phyloP scores from a whole-genome alignment of 2,329 filamentous ascomycete species.

The Colletotrichum gigasporum region DNA sequence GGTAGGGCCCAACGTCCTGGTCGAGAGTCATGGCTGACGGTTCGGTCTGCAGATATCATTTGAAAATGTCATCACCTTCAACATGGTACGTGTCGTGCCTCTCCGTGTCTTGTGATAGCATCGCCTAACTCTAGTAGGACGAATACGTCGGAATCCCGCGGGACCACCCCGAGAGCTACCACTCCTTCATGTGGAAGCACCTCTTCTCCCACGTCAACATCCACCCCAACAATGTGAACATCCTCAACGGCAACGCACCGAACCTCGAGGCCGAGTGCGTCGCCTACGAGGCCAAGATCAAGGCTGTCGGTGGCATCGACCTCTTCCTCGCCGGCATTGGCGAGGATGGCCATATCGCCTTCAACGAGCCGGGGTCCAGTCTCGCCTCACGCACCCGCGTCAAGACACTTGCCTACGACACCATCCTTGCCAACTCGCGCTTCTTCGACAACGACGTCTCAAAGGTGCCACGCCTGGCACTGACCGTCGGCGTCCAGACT shows the following conservation, averaged over 20 bases:
- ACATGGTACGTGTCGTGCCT: slow-evolving; percentile 71
- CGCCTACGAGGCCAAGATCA: slow-evolving; percentile 82
- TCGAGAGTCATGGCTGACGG: not conserved
- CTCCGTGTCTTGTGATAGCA: slow-evolving; percentile 14
- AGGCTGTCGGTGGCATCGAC: slow-evolving; percentile 79
- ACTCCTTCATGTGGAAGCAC: slow-evolving; percentile 93
- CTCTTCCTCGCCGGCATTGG: slow-evolving; percentile 88
- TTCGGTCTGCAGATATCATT: slow-evolving; percentile 73
- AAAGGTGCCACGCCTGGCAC: slow-evolving; percentile 81
- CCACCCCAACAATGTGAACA: slow-evolving; percentile 83
- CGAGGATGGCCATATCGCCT: slow-evolving; percentile 87
- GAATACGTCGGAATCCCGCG: slow-evolving; percentile 87
- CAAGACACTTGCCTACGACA: slow-evolving; percentile 89
- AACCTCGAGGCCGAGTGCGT: slow-evolving; percentile 82
- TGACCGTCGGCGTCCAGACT: slow-evolving; percentile 87
- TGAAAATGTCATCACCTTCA: slow-evolving; percentile 89
- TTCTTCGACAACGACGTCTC: slow-evolving; percentile 82
- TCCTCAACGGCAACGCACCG: slow-evolving; percentile 81
- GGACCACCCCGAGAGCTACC: slow-evolving; percentile 86
- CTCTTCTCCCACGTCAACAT: slow-evolving; percentile 90
- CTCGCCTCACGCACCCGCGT: slow-evolving; percentile 81
- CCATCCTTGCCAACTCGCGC: slow-evolving; percentile 84
- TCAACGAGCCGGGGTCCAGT: slow-evolving; percentile 88
- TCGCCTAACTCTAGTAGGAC: slow-evolving; percentile 60
- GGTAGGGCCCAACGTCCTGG: slow-evolving; percentile 43